These are phyloP conservation scores for Erigeron philadelphicus DNA, from an alignment of 140 eudicot genomes.

Conservation along the genomic window DNA sequence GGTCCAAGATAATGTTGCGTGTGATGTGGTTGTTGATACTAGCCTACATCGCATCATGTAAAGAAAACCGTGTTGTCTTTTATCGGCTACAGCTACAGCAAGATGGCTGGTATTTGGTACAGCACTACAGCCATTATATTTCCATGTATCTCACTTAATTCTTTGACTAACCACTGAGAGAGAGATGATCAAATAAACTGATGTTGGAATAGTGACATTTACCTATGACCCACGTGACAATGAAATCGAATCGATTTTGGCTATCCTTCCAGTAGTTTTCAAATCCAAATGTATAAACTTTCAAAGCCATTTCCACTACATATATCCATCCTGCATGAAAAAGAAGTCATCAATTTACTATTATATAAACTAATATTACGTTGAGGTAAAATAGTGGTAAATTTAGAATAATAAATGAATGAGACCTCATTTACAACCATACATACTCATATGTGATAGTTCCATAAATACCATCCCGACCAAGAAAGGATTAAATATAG, in stretches of 20 bases:
- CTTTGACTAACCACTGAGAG: background rate
- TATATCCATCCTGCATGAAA: conserved; percentile 75
- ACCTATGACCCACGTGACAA: conserved; percentile 96
- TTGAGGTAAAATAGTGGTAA: conserved; percentile 5
- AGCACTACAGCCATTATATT: too few relatives aligned
- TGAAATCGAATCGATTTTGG: conserved; percentile 80
- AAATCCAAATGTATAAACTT: conserved; percentile 77
- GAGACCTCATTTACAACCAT: background rate
- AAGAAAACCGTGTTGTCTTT: too few relatives aligned
- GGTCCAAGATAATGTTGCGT: too few relatives aligned
- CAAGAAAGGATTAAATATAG: background rate
- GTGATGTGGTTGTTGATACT: too few relatives aligned
- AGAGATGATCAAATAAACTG: background rate
- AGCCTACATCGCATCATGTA: too few relatives aligned
- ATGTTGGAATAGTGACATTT: conserved; percentile 13
- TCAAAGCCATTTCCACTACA: conserved; percentile 83
- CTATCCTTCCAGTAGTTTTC: conserved; percentile 97
- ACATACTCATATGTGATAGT: background rate
- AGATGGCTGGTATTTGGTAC: too few relatives aligned
- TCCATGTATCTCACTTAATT: too few relatives aligned
- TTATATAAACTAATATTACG: conserved; percentile 14
- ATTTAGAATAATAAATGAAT: background rate
- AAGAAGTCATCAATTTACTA: conserved; percentile 18
- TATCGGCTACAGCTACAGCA: too few relatives aligned
- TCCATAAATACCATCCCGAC: conserved; percentile 1